Percentiles rank a stretch among this genome's conserved stretches.
These are phyloP conservation scores for Emmonsiellopsis sp. DNA, from an alignment of 2,329 filamentous ascomycete species.

Conservation along the genomic window DNA sequence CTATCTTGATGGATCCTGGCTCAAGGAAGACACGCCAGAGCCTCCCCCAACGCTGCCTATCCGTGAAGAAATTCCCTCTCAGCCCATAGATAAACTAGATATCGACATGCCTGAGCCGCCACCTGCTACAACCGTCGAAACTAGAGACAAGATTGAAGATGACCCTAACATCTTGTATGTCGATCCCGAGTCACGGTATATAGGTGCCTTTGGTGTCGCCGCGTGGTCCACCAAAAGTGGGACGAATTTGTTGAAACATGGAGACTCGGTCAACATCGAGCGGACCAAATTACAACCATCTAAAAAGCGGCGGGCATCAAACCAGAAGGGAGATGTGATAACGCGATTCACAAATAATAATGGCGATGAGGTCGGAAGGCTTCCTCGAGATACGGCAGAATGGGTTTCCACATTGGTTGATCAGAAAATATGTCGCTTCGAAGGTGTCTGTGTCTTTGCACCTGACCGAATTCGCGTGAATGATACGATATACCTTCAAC, in stretches of 20 bases:
- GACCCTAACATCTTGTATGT: neutral
- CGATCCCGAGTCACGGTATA: conserved; percentile 58
- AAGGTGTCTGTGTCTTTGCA: conserved; percentile 80
- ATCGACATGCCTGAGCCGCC: neutral
- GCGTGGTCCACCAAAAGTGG: conserved; percentile 90
- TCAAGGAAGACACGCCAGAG: conserved; percentile 19
- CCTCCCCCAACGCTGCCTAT: neutral
- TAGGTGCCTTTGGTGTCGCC: conserved; percentile 84
- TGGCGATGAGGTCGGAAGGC: conserved; percentile 74
- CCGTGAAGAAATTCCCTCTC: neutral
- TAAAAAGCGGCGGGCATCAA: conserved; percentile 41
- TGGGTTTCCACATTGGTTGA: conserved; percentile 93
- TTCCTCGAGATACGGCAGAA: conserved; percentile 76
- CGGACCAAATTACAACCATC: conserved; percentile 65
- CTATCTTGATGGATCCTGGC: conserved; percentile 57
- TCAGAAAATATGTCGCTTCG: conserved; percentile 78
- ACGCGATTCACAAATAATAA: conserved; percentile 77
- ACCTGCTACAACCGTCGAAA: neutral
- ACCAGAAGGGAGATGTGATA: conserved; percentile 70
- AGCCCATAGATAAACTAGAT: neutral
- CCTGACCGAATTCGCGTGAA: conserved; percentile 79
- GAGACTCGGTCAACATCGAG: conserved; percentile 78
- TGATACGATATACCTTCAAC: conserved; percentile 86
- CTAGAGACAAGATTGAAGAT: conserved; percentile 2
- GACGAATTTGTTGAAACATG: conserved; percentile 63